phyloP scores from a whole-genome alignment of 2,329 filamentous ascomycete species.

The Ascochyta pisi region DNA sequence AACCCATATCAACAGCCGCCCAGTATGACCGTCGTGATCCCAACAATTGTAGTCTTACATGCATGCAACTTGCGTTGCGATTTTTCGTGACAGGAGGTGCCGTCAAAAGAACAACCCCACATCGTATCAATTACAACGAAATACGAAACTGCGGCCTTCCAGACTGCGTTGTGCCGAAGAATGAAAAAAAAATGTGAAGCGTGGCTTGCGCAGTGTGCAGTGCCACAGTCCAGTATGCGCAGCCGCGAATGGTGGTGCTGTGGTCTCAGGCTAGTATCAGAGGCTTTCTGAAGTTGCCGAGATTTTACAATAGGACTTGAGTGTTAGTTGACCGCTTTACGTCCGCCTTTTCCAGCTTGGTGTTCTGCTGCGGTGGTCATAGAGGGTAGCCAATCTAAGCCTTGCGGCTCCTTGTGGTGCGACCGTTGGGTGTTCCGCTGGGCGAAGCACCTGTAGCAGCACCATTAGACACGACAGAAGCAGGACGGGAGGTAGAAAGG shows the following conservation, averaged over 20 bases:
- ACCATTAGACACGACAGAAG: conserved; percentile 46
- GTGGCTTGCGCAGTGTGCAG: not conserved
- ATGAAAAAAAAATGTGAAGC: conserved; percentile 10
- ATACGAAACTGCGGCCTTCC: conserved; percentile 17
- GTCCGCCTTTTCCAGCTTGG: not conserved
- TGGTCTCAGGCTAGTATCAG: not conserved
- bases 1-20: conserved; percentile 10
- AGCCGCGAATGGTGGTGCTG: not conserved
- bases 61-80: conserved; percentile 14
- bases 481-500: conserved; percentile 54
- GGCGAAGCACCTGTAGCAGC: conserved; percentile 52
- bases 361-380: not conserved
- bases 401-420: conserved; percentile 73
- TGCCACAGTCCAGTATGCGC: not conserved
- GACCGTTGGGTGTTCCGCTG: conserved; percentile 61
- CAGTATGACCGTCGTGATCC: conserved; percentile 13
- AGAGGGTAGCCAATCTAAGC: conserved; percentile 56
- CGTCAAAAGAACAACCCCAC: conserved; percentile 17
- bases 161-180: conserved; percentile 15
- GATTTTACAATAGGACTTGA: not conserved
- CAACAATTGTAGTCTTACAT: conserved; percentile 15
- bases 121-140: conserved; percentile 21
- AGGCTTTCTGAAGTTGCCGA: not conserved
- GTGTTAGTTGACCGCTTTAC: not conserved
- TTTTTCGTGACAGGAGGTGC: conserved; percentile 21